Percentiles rank a stretch among this genome's conserved stretches.
These are phyloP conservation scores for Sungouiella blattae DNA, from an alignment of 805 yeast genomes.

Conservation along the genomic window DNA sequence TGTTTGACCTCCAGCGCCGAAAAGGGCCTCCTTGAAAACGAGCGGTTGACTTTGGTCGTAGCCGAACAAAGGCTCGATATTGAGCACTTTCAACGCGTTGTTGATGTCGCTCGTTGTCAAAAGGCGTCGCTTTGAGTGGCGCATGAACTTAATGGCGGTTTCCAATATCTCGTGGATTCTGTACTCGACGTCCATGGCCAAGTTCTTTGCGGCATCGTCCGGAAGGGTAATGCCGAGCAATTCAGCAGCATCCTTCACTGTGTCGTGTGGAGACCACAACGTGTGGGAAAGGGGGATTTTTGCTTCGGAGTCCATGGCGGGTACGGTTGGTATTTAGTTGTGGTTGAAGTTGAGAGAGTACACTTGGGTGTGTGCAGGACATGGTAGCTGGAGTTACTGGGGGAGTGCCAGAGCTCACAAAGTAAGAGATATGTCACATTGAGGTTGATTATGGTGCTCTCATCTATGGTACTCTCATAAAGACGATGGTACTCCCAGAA, in stretches of 20 bases:
- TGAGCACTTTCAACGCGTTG: conserved; percentile 76
- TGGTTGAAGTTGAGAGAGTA: too few relatives aligned
- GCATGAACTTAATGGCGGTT: conserved; percentile 93
- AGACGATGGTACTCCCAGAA: too few relatives aligned
- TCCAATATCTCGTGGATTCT: conserved; percentile 92
- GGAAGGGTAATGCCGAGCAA: conserved; percentile 78
- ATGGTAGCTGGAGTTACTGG: too few relatives aligned
- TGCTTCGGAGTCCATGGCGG: conserved; percentile 14
- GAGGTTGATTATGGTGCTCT: too few relatives aligned
- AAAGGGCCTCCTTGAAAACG: conserved; percentile 80
- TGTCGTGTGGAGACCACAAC: conserved; percentile 95
- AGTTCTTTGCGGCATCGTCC: conserved; percentile 88
- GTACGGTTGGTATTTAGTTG: background rate
- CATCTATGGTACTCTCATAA: too few relatives aligned
- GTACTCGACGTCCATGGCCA: conserved; percentile 99
- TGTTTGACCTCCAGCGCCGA: conserved; percentile 85
- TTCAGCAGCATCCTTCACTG: conserved; percentile 95
- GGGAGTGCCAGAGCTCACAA: too few relatives aligned
- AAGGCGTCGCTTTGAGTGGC: conserved; percentile 84
- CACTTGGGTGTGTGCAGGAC: too few relatives aligned
- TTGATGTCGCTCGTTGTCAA: conserved; percentile 79
- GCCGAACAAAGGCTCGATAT: conserved; percentile 92
- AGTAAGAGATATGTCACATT: too few relatives aligned
- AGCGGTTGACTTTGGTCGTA: conserved; percentile 71
- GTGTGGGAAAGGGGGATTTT: conserved; percentile 76